A percentile compares a stretch with the other conserved stretches of the same genome.
These are phyloP conservation scores for Candida verbasci DNA, from an alignment of 805 yeast genomes.

Conservation along the genomic window DNA sequence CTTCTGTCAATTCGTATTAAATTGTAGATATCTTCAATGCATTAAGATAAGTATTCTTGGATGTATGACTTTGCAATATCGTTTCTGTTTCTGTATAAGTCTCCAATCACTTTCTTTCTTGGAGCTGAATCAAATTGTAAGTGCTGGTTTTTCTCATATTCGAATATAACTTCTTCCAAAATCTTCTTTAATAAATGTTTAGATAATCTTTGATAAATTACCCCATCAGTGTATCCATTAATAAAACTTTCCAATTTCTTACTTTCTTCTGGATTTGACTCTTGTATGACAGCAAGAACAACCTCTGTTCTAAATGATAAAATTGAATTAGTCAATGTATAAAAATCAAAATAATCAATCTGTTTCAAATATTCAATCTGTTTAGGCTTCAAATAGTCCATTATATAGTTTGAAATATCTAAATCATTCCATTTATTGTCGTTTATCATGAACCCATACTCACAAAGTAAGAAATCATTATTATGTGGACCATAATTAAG, in stretches of 20 bases:
- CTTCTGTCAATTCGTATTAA: no score
- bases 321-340: slow-evolving; percentile 50
- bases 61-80: slow-evolving; percentile 22
- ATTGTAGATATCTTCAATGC: no score
- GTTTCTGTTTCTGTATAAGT: slow-evolving; percentile 22
- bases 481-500: slow-evolving; percentile 87
- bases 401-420: slow-evolving; percentile 52
- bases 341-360: slow-evolving; percentile 66
- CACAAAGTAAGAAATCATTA: slow-evolving; percentile 75
- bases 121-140: slow-evolving; percentile 16
- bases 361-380: slow-evolving; percentile 46
- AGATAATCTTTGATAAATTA: slow-evolving; percentile 27
- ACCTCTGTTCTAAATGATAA: slow-evolving; percentile 72
- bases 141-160: slow-evolving; percentile 16
- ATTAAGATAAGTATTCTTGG: no score
- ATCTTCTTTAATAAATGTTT: slow-evolving; percentile 27
- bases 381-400: slow-evolving; percentile 23
- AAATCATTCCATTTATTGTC: slow-evolving; percentile 65
- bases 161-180: slow-evolving; percentile 21
- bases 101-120: slow-evolving; percentile 17
- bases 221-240: slow-evolving; percentile 48
- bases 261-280: slow-evolving; percentile 23
- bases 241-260: slow-evolving; percentile 33
- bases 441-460: slow-evolving; percentile 73
- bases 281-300: slow-evolving; percentile 60